Evolutionary conservation across 139 green algal genomes (phyloP).

Genomic region (Spirogloea muscicola): DNA sequence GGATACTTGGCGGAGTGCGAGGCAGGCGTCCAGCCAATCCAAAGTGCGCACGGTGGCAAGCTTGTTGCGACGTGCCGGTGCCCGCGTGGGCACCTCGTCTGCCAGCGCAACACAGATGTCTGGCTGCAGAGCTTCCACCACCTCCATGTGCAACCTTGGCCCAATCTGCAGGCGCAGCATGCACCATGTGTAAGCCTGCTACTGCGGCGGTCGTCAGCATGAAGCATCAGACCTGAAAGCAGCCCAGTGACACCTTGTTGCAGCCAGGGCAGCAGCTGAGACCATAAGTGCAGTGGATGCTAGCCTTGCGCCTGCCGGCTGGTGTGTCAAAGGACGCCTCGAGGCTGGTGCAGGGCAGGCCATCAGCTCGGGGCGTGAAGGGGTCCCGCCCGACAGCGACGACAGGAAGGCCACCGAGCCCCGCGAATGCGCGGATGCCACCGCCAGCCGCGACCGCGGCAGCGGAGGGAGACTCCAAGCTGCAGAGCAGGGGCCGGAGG

Average conservation of each 20-base stretch:
- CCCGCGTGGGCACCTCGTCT: slow-evolving; percentile 1
- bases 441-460: too few relatives aligned
- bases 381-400: slow-evolving; percentile 2
- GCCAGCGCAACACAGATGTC: slow-evolving; percentile 12
- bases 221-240: too few relatives aligned
- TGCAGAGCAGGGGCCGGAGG: too few relatives aligned
- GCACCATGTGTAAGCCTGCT: too few relatives aligned
- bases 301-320: slow-evolving; percentile 3
- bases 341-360: not conserved
- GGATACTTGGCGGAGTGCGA: not conserved
- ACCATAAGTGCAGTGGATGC: too few relatives aligned
- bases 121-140: slow-evolving; percentile 7
- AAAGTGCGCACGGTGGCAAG: slow-evolving; percentile 1
- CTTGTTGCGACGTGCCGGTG: not conserved
- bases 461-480: too few relatives aligned
- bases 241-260: too few relatives aligned
- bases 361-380: not conserved
- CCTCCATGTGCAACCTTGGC: slow-evolving; percentile 32
- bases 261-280: too few relatives aligned
- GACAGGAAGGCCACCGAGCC: not conserved
- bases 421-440: slow-evolving; percentile 6
- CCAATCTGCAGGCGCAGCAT: too few relatives aligned
- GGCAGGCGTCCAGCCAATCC: slow-evolving; percentile 14
- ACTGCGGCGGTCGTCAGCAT: too few relatives aligned
- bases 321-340: slow-evolving; percentile 14